phyloP scores from a whole-genome alignment of 306 rosid genomes.

The Argentina anserina region DNA sequence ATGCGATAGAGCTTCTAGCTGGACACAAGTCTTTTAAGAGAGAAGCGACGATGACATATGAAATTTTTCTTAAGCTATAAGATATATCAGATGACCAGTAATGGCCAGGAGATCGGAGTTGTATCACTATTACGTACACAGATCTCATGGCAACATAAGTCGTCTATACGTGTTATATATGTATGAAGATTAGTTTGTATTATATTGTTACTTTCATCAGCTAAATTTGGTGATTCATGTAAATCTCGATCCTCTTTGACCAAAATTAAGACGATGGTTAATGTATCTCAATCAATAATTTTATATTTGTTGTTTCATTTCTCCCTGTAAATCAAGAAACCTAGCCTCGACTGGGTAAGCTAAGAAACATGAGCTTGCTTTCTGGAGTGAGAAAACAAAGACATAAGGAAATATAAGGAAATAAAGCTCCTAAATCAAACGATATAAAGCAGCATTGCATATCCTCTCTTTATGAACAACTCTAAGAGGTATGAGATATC shows the following conservation, averaged over 20 bases:
- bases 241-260: background rate
- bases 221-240: background rate
- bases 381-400: background rate
- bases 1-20: background rate
- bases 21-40: background rate
- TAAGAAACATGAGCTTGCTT: too few species aligned
- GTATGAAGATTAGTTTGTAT: background rate
- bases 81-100: background rate
- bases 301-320: background rate
- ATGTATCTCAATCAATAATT: background rate
- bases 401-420: background rate
- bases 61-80: background rate
- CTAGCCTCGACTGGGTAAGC: background rate
- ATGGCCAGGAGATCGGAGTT: too few species aligned
- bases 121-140: background rate
- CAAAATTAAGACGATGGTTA: background rate
- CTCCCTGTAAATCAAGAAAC: background rate
- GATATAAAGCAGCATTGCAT: background rate
- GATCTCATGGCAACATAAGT: background rate
- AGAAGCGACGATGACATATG: too few species aligned
- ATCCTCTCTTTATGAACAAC: too few species aligned
- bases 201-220: background rate
- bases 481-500: too few species aligned
- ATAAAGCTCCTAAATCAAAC: too few species aligned
- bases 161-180: background rate